phyloP scores from a whole-genome alignment of 768 basidiomycete species.

The Favolaschia claudopus region DNA sequence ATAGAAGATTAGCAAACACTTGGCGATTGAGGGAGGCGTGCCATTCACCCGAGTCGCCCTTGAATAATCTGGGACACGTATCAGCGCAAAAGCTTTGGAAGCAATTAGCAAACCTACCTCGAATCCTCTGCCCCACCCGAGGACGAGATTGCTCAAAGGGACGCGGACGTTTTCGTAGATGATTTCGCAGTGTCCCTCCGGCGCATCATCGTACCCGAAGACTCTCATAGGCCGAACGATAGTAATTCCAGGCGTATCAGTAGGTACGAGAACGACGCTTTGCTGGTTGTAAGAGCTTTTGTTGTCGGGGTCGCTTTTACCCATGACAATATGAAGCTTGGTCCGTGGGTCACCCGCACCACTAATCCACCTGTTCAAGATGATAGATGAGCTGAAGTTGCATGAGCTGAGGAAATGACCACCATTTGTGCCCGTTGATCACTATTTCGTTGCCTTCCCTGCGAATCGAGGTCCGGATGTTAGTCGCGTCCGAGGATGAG shows the following conservation, averaged over 20 bases:
- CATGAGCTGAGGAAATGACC: neutral
- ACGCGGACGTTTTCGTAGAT: constrained; percentile 95
- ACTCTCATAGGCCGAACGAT: constrained; percentile 93
- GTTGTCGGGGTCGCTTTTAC: constrained; percentile 90
- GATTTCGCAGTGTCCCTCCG: constrained; percentile 96
- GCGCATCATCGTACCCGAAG: constrained; percentile 94
- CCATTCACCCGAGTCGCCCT: constrained; percentile 86
- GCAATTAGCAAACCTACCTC: constrained; percentile 58
- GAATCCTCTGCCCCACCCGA: constrained; percentile 95
- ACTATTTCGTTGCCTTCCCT: constrained; percentile 89
- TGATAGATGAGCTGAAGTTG: neutral
- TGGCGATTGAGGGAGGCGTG: neutral
- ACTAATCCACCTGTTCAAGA: constrained; percentile 84
- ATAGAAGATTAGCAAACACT: constrained; percentile 4
- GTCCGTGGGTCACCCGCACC: constrained; percentile 95
- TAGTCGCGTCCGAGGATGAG: constrained; percentile 95
- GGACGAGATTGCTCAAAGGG: constrained; percentile 80
- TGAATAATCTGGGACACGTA: constrained; percentile 75
- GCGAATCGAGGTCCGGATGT: constrained; percentile 87
- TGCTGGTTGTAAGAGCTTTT: constrained; percentile 82
- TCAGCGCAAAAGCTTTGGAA: neutral
- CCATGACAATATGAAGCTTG: constrained; percentile 91
- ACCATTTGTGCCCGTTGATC: constrained; percentile 98
- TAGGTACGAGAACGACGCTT: constrained; percentile 94
- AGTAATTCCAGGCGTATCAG: constrained; percentile 85